These are phyloP conservation scores for Lasiosphaeria ovina DNA, from an alignment of 495 filamentous ascomycete genomes.

Conservation along the genomic window DNA sequence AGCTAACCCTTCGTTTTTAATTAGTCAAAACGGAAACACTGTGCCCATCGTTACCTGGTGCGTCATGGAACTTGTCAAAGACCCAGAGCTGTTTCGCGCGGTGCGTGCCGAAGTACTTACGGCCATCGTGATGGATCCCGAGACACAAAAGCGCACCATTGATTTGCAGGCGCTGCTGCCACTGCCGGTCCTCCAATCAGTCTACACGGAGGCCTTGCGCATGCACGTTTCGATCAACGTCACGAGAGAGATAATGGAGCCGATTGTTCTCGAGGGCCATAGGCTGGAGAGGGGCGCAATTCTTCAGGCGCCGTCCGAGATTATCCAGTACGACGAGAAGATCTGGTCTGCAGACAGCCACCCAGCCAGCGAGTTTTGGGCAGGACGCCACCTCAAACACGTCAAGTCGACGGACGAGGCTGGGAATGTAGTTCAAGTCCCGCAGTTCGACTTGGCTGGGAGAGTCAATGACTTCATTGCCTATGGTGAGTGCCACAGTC, in stretches of 20 bases:
- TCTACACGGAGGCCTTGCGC: constrained; percentile 40
- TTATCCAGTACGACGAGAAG: constrained; percentile 28
- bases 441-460: not conserved
- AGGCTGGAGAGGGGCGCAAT: constrained; percentile 22
- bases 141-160: constrained; percentile 9
- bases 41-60: constrained; percentile 30
- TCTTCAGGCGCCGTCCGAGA: constrained; percentile 26
- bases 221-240: constrained; percentile 33
- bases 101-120: constrained; percentile 23
- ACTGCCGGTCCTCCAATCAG: constrained; percentile 38
- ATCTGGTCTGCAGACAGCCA: constrained; percentile 30
- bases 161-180: constrained; percentile 27
- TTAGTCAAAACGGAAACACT: constrained; percentile 29
- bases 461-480: not conserved
- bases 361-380: constrained; percentile 37
- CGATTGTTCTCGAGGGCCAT: constrained; percentile 23
- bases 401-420: not conserved
- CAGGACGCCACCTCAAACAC: constrained; percentile 21
- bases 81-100: constrained; percentile 20
- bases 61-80: constrained; percentile 28
- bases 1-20: not conserved
- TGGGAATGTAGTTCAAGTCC: not conserved
- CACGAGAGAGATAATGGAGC: constrained; percentile 21
- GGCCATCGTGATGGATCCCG: constrained; percentile 12
- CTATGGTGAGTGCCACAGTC: not conserved